These are phyloP conservation scores for Teunomyces atbi DNA, from an alignment of 805 yeast species.

Conservation along the genomic window DNA sequence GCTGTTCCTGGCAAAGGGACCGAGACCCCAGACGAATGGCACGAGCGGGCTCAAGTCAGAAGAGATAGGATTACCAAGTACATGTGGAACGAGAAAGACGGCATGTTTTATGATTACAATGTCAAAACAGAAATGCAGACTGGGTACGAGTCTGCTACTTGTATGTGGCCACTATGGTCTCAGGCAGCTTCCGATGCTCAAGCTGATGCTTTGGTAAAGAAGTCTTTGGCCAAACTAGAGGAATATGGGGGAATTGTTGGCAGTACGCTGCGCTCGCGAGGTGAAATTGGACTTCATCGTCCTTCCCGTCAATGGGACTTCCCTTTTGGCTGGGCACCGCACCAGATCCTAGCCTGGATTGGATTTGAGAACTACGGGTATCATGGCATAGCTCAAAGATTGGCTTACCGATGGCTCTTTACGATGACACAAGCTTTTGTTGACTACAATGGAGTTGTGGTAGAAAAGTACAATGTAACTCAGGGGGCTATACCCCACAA, in stretches of 20 bases:
- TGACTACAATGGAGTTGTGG: conserved; percentile 90
- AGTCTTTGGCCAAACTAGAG: conserved; percentile 69
- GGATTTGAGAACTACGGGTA: conserved; percentile 77
- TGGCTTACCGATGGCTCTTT: conserved; percentile 85
- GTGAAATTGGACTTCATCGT: conserved; percentile 61
- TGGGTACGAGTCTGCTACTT: conserved; percentile 79
- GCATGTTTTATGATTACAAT: conserved; percentile 83
- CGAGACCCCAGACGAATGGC: conserved; percentile 62
- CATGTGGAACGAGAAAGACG: conserved; percentile 79
- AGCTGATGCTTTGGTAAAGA: conserved; percentile 58
- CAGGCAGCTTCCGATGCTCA: conserved; percentile 63
- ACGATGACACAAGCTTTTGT: conserved; percentile 88
- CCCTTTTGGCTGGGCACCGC: conserved; percentile 99
- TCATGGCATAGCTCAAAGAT: conserved; percentile 58
- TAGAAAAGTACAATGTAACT: conserved; percentile 91
- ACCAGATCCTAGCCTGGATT: conserved; percentile 91
- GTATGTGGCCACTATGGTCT: conserved; percentile 92
- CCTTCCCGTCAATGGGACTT: conserved; percentile 98
- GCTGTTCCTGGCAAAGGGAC: conserved; percentile 19
- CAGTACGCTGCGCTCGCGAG: conserved; percentile 74
- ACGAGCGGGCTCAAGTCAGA: conserved; percentile 52
- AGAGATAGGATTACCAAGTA: conserved; percentile 58
- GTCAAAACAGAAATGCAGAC: conserved; percentile 54
- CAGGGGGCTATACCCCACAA: conserved; percentile 80
- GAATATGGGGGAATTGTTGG: conserved; percentile 86